A percentile compares a stretch with the other conserved stretches of the same genome.
Evolutionary conservation across 108 stramenopile genomes (phyloP).

Genomic region (Cyclostephanos tholiformis): DNA sequence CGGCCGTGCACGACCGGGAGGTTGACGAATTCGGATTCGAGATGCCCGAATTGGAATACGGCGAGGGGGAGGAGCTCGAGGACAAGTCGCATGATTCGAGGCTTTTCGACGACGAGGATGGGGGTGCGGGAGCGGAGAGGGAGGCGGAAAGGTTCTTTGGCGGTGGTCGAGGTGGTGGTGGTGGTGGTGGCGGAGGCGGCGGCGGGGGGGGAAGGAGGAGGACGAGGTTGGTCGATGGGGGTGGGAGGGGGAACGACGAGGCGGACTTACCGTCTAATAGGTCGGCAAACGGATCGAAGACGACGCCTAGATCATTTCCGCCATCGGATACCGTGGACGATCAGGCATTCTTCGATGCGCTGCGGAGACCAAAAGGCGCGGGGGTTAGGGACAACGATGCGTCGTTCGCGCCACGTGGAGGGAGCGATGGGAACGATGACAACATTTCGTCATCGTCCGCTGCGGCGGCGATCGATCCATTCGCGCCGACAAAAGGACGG

Average conservation of each 20-base stretch:
- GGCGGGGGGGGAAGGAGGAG: not conserved
- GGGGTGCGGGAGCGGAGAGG: slow-evolving; percentile 25
- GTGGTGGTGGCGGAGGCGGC: not conserved
- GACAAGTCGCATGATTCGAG: slow-evolving; percentile 43
- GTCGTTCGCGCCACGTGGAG: too few species aligned
- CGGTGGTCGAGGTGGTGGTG: not conserved
- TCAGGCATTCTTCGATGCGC: slow-evolving; percentile 35
- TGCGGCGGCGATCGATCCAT: too few species aligned
- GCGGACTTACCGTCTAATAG: slow-evolving; percentile 7
- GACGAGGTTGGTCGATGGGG: not conserved
- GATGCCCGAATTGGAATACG: slow-evolving; percentile 38
- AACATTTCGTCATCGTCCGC: too few species aligned
- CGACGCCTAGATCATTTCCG: too few species aligned
- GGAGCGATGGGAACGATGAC: too few species aligned
- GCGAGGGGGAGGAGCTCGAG: slow-evolving; percentile 47
- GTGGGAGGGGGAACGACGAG: not conserved
- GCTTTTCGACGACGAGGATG: slow-evolving; percentile 44
- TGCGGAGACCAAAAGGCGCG: slow-evolving; percentile 17
- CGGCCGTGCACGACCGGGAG: slow-evolving; percentile 16
- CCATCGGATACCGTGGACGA: not conserved
- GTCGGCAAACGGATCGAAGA: not conserved
- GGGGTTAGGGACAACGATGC: slow-evolving; percentile 1
- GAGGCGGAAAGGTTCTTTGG: slow-evolving; percentile 44
- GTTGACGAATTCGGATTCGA: slow-evolving; percentile 34
- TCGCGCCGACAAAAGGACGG: too few species aligned